Evolutionary conservation across 2,329 filamentous ascomycete genomes (phyloP), one percentile per base, ranked within the genome.

Genomic region (Fusarium siculi): DNA sequence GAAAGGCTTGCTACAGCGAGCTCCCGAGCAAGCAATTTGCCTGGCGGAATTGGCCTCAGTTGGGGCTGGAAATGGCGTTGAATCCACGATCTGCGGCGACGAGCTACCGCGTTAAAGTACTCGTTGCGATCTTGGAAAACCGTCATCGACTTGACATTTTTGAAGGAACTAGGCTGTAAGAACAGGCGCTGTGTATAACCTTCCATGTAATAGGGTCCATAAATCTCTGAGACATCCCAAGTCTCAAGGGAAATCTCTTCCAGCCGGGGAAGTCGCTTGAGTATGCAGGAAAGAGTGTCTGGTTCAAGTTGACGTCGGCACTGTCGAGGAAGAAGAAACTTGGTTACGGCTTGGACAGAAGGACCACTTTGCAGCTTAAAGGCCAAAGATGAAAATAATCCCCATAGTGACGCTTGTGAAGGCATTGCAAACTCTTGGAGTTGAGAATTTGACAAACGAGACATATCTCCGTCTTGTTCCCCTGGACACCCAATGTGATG

Each of bases 121-220:
- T 73, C 61, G 19, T 23, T 25, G 4, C 4, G n/a, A 34, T 52
- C 30, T 52, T 15, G 47, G 18, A 69, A 74, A 9, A 66, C 25
- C 3, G 5, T 55, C 3, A 73, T 19, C 5, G 8, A 64, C 30
- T 79, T 72, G 47, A 86, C 79, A 7, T 34, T 43, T 16, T 10
- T 16, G 11, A 16, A 34, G n/a, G 4, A 9, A 14, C 0, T 4
- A 19, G 47, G 47, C 2, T 6, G 16, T 9, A 9, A 19, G n/a
- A 46, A 46, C 47, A 50, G 47, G 28, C 23, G 10, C 32, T 6
- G 15, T 32, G 7, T 8, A n/a, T 21, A 9, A 7, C 12, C 18
- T 28, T 46, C 8, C 9, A 46, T 0, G 18, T 46, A 28, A 5
- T 46, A 1, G 9, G 2, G 1, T 19, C 0, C 7, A 14, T 18